Percentiles rank a stretch among this genome's conserved stretches.
These are phyloP conservation scores for Colletotrichum melonis DNA, from an alignment of 2,329 filamentous ascomycete species.

Conservation along the genomic window DNA sequence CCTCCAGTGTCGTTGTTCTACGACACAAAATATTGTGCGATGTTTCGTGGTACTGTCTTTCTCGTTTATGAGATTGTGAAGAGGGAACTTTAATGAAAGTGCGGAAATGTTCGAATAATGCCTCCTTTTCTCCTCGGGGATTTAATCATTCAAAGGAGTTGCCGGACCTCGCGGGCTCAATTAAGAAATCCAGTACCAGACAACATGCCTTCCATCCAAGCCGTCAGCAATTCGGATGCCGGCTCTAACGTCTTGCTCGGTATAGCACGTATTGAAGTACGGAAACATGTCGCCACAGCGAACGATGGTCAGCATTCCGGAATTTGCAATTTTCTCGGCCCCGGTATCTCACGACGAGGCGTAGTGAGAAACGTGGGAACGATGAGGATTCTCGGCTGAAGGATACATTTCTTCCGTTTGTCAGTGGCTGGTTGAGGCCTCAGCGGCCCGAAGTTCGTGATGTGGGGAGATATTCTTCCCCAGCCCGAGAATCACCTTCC, in stretches of 20 bases:
- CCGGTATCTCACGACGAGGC: not conserved
- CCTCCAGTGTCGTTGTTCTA: not conserved
- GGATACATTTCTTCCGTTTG: slow-evolving; percentile 1
- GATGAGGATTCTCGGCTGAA: slow-evolving; percentile 1
- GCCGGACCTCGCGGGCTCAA: not conserved
- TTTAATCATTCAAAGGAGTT: not conserved
- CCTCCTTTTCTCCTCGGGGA: not conserved
- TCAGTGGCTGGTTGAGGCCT: slow-evolving; percentile 9
- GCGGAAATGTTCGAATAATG: not conserved
- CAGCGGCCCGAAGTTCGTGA: not conserved
- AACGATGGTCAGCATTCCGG: not conserved
- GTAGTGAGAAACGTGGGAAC: not conserved
- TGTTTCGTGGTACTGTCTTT: not conserved
- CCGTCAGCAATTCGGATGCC: too few relatives aligned
- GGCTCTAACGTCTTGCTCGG: not conserved
- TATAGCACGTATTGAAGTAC: not conserved
- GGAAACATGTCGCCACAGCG: not conserved
- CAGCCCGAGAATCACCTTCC: slow-evolving; percentile 43
- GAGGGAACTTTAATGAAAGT: not conserved
- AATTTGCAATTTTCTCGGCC: not conserved
- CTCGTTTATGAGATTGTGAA: not conserved
- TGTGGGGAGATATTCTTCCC: slow-evolving; percentile 39
- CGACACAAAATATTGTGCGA: not conserved
- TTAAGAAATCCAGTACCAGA: not conserved
- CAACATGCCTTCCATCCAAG: not conserved